phyloP scores from a whole-genome alignment of 148 eudicot species.

The Gaultheria prostrata region DNA sequence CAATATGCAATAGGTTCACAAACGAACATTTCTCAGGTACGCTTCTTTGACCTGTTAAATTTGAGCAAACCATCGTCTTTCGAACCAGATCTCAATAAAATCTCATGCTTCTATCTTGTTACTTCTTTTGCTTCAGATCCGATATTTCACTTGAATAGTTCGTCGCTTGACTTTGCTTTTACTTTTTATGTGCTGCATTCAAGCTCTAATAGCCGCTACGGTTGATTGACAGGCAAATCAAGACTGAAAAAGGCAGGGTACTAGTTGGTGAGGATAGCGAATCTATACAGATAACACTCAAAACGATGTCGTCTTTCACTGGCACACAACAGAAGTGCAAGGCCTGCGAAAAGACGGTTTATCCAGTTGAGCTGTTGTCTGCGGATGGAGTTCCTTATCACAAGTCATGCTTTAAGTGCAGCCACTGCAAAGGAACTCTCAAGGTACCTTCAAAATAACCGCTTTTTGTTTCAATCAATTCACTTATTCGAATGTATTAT shows the following conservation, averaged over 20 bases:
- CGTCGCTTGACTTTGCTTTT: neutral
- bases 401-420: slow-evolving; percentile 84
- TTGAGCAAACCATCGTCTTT: neutral
- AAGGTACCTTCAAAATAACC: slow-evolving; percentile 34
- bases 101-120: neutral
- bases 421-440: slow-evolving; percentile 78
- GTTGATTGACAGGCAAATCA: neutral
- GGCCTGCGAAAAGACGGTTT: slow-evolving; percentile 90
- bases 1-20: neutral
- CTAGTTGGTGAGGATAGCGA: no score
- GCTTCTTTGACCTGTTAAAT: neutral
- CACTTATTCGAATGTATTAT: no score
- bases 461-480: no score
- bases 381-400: slow-evolving; percentile 79
- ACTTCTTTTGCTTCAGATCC: neutral
- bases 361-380: slow-evolving; percentile 68
- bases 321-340: slow-evolving; percentile 87
- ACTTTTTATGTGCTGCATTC: neutral
- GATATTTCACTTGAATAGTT: neutral
- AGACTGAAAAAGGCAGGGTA: neutral
- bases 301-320: slow-evolving; percentile 48
- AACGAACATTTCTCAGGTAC: slow-evolving; percentile 11
- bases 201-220: neutral
- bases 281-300: no score
- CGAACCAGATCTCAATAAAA: neutral